Evolutionary conservation across 1,284 basidiomycete species (phyloP).

Genomic region (Phellinidium pouzarii): DNA sequence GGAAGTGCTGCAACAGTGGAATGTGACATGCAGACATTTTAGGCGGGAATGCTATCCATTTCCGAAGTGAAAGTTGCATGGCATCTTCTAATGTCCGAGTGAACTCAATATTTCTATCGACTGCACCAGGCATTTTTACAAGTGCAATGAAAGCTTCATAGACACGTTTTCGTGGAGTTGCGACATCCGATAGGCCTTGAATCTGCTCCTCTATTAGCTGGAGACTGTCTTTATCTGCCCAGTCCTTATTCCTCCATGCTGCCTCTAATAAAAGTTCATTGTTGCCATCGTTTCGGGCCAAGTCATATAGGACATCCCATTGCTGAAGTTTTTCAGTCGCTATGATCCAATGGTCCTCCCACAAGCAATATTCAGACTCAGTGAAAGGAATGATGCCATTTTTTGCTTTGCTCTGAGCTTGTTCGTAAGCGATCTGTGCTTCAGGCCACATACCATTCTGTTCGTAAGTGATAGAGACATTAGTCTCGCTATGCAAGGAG

Average conservation of each 20-base stretch:
- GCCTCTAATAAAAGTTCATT: slow-evolving; percentile 92
- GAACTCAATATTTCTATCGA: slow-evolving; percentile 77
- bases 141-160: slow-evolving; percentile 95
- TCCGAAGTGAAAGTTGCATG: slow-evolving; percentile 92
- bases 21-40: slow-evolving; percentile 89
- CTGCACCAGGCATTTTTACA: slow-evolving; percentile 55
- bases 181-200: slow-evolving; percentile 73
- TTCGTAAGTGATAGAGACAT: slow-evolving; percentile 88
- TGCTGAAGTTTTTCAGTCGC: slow-evolving; percentile 96
- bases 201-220: slow-evolving; percentile 85
- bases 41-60: slow-evolving; percentile 89
- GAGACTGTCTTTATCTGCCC: slow-evolving; percentile 73
- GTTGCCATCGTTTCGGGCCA: slow-evolving; percentile 90
- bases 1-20: slow-evolving; percentile 94
- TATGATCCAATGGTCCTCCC: slow-evolving; percentile 99
- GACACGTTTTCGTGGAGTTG: slow-evolving; percentile 89
- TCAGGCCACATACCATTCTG: slow-evolving; percentile 98
- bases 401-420: slow-evolving; percentile 84
- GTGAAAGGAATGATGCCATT: slow-evolving; percentile 84
- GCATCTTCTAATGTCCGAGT: slow-evolving; percentile 89
- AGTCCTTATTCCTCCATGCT: slow-evolving; percentile 93
- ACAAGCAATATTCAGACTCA: slow-evolving; percentile 94
- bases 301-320: slow-evolving; percentile 92
- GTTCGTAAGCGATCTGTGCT: slow-evolving; percentile 86
- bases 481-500: slow-evolving; percentile 85